Evolutionary conservation across 108 stramenopile species (phyloP).

Genomic region (Conticribra guillardii): DNA sequence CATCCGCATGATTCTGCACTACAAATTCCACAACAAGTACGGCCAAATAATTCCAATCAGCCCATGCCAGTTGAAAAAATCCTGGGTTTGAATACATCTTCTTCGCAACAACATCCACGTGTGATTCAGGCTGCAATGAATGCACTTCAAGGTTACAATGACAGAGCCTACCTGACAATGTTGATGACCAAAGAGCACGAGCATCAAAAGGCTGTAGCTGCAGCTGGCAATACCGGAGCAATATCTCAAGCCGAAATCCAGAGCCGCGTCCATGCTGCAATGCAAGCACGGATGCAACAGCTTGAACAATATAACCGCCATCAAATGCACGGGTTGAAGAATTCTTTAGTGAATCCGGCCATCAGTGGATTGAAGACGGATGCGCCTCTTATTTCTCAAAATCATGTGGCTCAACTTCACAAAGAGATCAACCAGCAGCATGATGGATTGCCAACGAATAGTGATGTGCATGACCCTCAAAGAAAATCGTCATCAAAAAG

Average conservation of each 20-base stretch:
- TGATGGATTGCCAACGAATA: not conserved
- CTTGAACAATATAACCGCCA: conserved; percentile 5
- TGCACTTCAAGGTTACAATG: conserved; percentile 28
- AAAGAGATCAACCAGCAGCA: conserved; percentile 5
- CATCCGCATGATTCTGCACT: not conserved
- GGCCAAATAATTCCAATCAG: not conserved
- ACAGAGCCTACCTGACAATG: conserved; percentile 15
- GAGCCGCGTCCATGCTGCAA: conserved; percentile 1
- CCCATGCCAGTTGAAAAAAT: not conserved
- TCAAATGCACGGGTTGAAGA: not conserved
- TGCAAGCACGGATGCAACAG: conserved; percentile 28
- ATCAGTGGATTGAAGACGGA: not conserved
- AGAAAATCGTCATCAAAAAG: not conserved
- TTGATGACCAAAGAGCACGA: conserved; percentile 18
- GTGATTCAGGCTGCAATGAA: conserved; percentile 20
- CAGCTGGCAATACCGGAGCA: not conserved
- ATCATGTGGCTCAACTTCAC: conserved; percentile 10
- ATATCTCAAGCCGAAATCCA: not conserved
- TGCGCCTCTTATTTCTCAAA: not conserved
- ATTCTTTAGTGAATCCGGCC: not conserved
- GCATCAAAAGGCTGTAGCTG: no score
- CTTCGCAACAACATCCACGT: conserved; percentile 11
- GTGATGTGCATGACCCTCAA: not conserved
- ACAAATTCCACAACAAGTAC: not conserved
- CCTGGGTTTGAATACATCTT: conserved; percentile 18